Evolutionary conservation across 2,329 filamentous ascomycete genomes (phyloP).

Genomic region (Drechslerella stenobrocha): DNA sequence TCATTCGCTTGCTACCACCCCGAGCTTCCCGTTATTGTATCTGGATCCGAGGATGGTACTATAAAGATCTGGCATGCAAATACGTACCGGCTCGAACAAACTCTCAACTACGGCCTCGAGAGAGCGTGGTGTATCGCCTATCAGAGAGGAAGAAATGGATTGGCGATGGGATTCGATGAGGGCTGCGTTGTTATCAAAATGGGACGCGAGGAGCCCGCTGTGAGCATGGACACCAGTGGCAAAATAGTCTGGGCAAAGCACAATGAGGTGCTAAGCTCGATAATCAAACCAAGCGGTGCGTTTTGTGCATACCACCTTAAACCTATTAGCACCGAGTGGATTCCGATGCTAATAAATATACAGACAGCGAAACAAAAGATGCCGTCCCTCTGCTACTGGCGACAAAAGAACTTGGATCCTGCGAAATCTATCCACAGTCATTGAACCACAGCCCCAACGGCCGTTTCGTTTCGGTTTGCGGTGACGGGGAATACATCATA

Average conservation of each 20-base stretch:
- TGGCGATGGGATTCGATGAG: conserved; percentile 96
- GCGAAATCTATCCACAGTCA: conserved; percentile 94
- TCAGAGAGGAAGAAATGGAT: conserved; percentile 88
- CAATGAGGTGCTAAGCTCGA: conserved; percentile 89
- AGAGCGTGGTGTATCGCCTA: conserved; percentile 97
- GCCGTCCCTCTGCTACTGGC: conserved; percentile 81
- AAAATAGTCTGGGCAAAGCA: conserved; percentile 96
- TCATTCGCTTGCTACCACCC: conserved; percentile 98
- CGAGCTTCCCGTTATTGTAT: conserved; percentile 94
- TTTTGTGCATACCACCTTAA: conserved; percentile 31
- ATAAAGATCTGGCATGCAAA: conserved; percentile 99
- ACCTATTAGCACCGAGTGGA: neutral
- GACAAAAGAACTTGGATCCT: conserved; percentile 92
- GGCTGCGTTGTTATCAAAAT: conserved; percentile 97
- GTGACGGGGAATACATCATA: conserved; percentile 98
- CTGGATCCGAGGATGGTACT: conserved; percentile 94
- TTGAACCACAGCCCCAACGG: conserved; percentile 95
- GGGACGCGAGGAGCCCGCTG: conserved; percentile 92
- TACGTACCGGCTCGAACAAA: conserved; percentile 94
- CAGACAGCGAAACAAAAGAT: conserved; percentile 80
- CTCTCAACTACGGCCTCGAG: conserved; percentile 91
- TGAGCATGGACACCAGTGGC: conserved; percentile 94
- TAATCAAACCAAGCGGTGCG: conserved; percentile 82
- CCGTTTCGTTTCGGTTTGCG: conserved; percentile 83
- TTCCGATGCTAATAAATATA: conserved; percentile 5